phyloP scores from a whole-genome alignment of 805 yeast species.

The Candida orba region DNA sequence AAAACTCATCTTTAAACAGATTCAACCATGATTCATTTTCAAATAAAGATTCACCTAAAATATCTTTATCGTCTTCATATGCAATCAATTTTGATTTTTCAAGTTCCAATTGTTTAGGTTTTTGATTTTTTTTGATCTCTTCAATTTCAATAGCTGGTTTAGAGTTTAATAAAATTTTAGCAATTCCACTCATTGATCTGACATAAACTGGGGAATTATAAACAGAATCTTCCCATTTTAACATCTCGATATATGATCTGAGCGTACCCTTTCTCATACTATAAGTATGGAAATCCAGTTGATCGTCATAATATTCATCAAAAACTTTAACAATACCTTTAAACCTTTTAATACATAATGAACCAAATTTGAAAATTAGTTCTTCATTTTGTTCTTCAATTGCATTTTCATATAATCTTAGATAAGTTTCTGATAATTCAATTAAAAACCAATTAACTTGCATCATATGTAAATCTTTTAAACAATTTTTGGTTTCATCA shows the following conservation, averaged over 20 bases:
- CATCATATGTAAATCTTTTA: slow-evolving; percentile 79
- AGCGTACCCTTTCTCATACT: slow-evolving; percentile 89
- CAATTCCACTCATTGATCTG: slow-evolving; percentile 63
- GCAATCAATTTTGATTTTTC: slow-evolving; percentile 38
- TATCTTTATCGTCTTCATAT: slow-evolving; percentile 44
- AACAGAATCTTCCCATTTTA: slow-evolving; percentile 76
- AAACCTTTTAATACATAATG: slow-evolving; percentile 77
- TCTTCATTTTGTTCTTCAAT: slow-evolving; percentile 31
- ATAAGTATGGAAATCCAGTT: slow-evolving; percentile 90
- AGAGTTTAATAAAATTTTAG: slow-evolving; percentile 41
- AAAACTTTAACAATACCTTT: slow-evolving; percentile 59
- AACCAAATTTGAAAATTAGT: slow-evolving; percentile 42
- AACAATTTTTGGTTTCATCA: slow-evolving; percentile 62
- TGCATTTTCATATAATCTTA: slow-evolving; percentile 46
- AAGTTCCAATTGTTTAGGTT: slow-evolving; percentile 46
- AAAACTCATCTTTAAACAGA: slow-evolving; percentile 37
- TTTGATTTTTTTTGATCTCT: slow-evolving; percentile 42
- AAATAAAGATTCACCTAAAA: slow-evolving; percentile 44
- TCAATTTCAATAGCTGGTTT: slow-evolving; percentile 8
- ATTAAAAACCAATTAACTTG: slow-evolving; percentile 87
- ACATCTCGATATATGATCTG: slow-evolving; percentile 68
- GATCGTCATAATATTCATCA: slow-evolving; percentile 71
- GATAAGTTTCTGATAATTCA: slow-evolving; percentile 80
- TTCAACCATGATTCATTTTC: slow-evolving; percentile 34
- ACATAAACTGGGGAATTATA: slow-evolving; percentile 63